Conservation (phyloP, 305 asterid species). For the Coffea humblotiana region DNA sequence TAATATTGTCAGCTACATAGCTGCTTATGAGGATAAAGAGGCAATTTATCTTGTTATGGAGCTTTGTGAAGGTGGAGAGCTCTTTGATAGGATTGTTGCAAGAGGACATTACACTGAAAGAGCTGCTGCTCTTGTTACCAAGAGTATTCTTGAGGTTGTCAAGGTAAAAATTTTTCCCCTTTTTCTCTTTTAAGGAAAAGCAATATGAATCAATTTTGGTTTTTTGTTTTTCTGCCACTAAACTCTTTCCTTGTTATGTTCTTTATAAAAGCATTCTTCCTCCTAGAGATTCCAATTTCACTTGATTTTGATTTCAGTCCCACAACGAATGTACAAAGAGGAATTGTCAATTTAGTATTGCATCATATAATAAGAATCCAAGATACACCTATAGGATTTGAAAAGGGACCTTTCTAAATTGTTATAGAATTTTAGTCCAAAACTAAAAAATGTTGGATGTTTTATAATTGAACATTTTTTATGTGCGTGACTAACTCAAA, state of each 20-base stretch:
- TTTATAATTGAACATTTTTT: too few species aligned
- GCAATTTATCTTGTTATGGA: slow-evolving; percentile 90
- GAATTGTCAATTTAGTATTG: too few species aligned
- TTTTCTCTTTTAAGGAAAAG: too few species aligned
- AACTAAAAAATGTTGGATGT: too few species aligned
- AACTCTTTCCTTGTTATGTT: too few species aligned
- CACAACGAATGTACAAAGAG: too few species aligned
- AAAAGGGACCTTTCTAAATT: neutral
- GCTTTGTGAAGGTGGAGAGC: slow-evolving; percentile 88
- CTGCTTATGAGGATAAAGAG: slow-evolving; percentile 76
- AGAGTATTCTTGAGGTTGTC: slow-evolving; percentile 83
- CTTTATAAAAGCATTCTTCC: too few species aligned
- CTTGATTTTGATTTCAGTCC: neutral
- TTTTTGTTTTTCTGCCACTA: too few species aligned
- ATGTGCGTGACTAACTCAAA: neutral
- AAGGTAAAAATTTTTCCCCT: slow-evolving; percentile 40
- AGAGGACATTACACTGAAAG: slow-evolving; percentile 88
- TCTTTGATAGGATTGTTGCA: slow-evolving; percentile 81
- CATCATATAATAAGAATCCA: neutral
- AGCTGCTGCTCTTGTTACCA: slow-evolving; percentile 76
- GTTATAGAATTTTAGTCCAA: too few species aligned
- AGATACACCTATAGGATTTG: neutral
- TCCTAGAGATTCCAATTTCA: too few species aligned
- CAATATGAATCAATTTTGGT: too few species aligned
- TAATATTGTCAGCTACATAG: slow-evolving; percentile 66